A percentile compares a stretch with the other conserved stretches of the same genome.
Evolutionary conservation across 2,329 filamentous ascomycete species (phyloP).

Genomic region (Alternaria gansuensis): DNA sequence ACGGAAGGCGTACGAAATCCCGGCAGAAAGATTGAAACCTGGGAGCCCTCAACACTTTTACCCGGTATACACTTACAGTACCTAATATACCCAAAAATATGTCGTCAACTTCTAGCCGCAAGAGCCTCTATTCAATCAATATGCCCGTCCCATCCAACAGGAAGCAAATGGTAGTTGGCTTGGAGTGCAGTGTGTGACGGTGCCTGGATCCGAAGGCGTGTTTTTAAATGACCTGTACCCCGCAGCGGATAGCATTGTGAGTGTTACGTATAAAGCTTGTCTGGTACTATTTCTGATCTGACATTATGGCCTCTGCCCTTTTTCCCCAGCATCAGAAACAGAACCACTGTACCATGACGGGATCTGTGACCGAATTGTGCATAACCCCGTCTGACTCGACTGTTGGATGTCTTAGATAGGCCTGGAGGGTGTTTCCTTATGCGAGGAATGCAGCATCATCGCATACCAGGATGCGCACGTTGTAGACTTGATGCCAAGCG

Average conservation of each 20-base stretch:
- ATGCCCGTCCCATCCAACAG: not conserved
- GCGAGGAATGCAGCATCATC: slow-evolving; percentile 7
- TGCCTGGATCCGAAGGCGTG: not conserved
- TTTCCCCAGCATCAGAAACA: not conserved
- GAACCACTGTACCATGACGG: not conserved
- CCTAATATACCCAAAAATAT: slow-evolving; percentile 3
- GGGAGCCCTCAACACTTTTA: not conserved
- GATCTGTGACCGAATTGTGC: not conserved
- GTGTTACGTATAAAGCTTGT: not conserved
- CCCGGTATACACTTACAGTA: not conserved
- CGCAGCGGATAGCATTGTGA: slow-evolving; percentile 1
- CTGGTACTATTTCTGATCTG: not conserved
- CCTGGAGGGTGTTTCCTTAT: not conserved
- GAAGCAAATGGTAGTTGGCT: not conserved
- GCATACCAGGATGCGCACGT: not conserved
- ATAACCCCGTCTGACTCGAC: not conserved
- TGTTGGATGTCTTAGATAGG: slow-evolving; percentile 3
- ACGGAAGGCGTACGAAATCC: not conserved
- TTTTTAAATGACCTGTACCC: not conserved
- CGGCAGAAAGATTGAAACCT: not conserved
- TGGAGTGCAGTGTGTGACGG: slow-evolving; percentile 1
- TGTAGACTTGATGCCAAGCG: slow-evolving; percentile 3
- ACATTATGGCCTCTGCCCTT: not conserved
- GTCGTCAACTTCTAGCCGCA: slow-evolving; percentile 2
- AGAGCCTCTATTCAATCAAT: not conserved